phyloP scores from a whole-genome alignment of 768 basidiomycete species.

The Strobilomyces dryophilus region DNA sequence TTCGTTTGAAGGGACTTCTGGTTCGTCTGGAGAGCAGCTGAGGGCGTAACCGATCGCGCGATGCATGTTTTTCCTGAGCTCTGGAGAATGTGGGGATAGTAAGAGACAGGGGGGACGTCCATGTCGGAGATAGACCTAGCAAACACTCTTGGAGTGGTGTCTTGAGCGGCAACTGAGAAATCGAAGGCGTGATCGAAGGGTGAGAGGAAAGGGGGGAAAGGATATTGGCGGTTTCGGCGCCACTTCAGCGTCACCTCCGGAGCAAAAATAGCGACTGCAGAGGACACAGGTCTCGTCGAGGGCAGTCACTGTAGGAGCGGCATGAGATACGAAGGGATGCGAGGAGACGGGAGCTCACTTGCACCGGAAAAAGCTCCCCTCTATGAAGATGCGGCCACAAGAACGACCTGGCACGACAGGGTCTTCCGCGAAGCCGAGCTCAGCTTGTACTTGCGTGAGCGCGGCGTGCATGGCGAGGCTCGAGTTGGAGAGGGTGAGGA shows the following conservation, averaged over 20 bases:
- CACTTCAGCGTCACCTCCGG: slow-evolving; percentile 90
- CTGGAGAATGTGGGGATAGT: slow-evolving; percentile 61
- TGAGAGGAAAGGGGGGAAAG: slow-evolving; percentile 61
- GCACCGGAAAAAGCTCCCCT: slow-evolving; percentile 91
- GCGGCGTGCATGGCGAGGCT: slow-evolving; percentile 60
- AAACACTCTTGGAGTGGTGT: too few relatives aligned
- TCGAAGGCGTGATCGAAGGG: slow-evolving; percentile 6
- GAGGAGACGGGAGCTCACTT: slow-evolving; percentile 52
- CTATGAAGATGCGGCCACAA: slow-evolving; percentile 84
- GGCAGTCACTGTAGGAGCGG: slow-evolving; percentile 65
- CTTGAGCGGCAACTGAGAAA: too few relatives aligned
- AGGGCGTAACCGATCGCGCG: slow-evolving; percentile 66
- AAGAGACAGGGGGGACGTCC: slow-evolving; percentile 56
- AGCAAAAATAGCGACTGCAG: slow-evolving; percentile 85
- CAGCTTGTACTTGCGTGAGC: slow-evolving; percentile 66
- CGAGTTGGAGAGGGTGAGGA: slow-evolving; percentile 61
- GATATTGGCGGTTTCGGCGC: slow-evolving; percentile 63
- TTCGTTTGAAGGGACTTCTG: slow-evolving; percentile 59
- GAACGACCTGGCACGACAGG: slow-evolving; percentile 63
- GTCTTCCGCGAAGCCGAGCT: slow-evolving; percentile 50
- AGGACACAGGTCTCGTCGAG: slow-evolving; percentile 87
- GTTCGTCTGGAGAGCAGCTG: too few relatives aligned
- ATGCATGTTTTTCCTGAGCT: slow-evolving; percentile 70
- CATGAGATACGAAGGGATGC: slow-evolving; percentile 1
- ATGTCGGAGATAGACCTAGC: slow-evolving; percentile 4